phyloP scores from a whole-genome alignment of 192 early-diverging fungal species.

The Linnemannia zychae region DNA sequence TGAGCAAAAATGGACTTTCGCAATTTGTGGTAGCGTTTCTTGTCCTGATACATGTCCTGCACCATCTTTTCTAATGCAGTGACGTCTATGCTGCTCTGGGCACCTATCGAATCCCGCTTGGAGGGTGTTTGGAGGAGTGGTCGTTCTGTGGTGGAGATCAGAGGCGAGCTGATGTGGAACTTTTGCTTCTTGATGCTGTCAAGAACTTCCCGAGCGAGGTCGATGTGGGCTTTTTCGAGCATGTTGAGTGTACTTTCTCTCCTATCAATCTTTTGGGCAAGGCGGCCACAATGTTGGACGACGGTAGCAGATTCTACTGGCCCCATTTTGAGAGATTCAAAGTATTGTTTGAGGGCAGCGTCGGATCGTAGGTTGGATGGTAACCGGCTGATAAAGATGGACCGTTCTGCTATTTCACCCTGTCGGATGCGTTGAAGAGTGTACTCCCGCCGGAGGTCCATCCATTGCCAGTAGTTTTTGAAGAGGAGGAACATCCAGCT shows the following conservation, averaged over 20 bases:
- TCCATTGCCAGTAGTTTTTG: conserved; percentile 68
- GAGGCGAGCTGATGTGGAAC: conserved; percentile 4
- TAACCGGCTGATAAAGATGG: conserved; percentile 68
- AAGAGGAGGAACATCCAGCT: conserved; percentile 69
- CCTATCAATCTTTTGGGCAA: conserved; percentile 59
- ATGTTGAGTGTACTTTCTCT: conserved; percentile 57
- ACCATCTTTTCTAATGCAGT: conserved; percentile 22
- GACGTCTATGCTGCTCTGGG: conserved; percentile 8
- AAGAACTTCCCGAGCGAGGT: conserved; percentile 52
- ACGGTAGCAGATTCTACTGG: conserved; percentile 66
- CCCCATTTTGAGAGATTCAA: conserved; percentile 68
- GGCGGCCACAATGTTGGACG: conserved; percentile 62
- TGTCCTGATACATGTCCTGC: conserved; percentile 29
- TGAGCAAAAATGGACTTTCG: conserved; percentile 53
- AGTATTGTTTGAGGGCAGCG: conserved; percentile 61
- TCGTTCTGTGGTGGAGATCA: conserved; percentile 11
- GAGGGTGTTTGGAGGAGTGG: conserved; percentile 9
- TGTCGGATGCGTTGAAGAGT: conserved; percentile 47
- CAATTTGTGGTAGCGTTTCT: conserved; percentile 33
- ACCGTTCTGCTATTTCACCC: conserved; percentile 60
- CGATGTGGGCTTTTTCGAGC: conserved; percentile 65
- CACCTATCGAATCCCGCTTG: background rate
- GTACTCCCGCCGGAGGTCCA: conserved; percentile 63
- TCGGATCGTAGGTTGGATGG: conserved; percentile 65
- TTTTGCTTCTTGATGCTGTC: conserved; percentile 42